phyloP scores from a whole-genome alignment of 2,329 filamentous ascomycete species.

The Phoma sp. region DNA sequence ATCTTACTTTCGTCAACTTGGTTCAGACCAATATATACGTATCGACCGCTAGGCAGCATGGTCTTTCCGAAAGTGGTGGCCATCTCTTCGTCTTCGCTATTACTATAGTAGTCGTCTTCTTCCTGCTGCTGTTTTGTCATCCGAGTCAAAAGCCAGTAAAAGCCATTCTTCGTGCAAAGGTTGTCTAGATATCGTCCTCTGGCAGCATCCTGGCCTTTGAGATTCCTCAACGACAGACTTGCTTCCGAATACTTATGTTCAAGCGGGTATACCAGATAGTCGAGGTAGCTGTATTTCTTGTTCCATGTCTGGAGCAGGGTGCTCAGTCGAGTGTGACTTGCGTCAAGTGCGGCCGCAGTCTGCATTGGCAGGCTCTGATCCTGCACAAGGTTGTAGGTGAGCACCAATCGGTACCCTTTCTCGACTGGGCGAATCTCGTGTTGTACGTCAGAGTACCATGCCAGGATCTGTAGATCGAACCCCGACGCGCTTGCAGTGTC shows the following conservation, averaged over 20 bases:
- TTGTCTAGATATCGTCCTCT: slow-evolving; percentile 23
- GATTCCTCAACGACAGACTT: slow-evolving; percentile 22
- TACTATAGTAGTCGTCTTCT: slow-evolving; percentile 8
- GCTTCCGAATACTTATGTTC: slow-evolving; percentile 35
- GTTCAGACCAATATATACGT: background rate
- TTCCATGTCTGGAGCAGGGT: slow-evolving; percentile 15
- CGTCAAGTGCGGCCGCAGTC: slow-evolving; percentile 17
- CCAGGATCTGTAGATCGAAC: slow-evolving; percentile 17
- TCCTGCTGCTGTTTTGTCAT: slow-evolving; percentile 17
- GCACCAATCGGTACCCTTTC: slow-evolving; percentile 57
- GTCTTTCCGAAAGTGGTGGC: slow-evolving; percentile 11
- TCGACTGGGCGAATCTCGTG: slow-evolving; percentile 56
- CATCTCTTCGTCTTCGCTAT: slow-evolving; percentile 15
- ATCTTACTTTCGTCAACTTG: too few relatives aligned
- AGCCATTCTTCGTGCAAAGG: slow-evolving; percentile 22
- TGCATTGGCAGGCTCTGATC: slow-evolving; percentile 15
- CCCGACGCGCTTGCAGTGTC: slow-evolving; percentile 29
- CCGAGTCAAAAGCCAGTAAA: slow-evolving; percentile 24
- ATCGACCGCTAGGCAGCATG: background rate
- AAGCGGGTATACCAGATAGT: slow-evolving; percentile 29
- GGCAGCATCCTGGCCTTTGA: slow-evolving; percentile 34
- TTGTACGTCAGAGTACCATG: slow-evolving; percentile 61
- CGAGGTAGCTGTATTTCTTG: background rate
- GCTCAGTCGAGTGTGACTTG: slow-evolving; percentile 4
- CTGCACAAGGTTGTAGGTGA: slow-evolving; percentile 61